Evolutionary conservation across 306 rosid genomes (phyloP), one percentile per base, ranked within the genome.

Genomic region (Cucurbita argyrosperma): DNA sequence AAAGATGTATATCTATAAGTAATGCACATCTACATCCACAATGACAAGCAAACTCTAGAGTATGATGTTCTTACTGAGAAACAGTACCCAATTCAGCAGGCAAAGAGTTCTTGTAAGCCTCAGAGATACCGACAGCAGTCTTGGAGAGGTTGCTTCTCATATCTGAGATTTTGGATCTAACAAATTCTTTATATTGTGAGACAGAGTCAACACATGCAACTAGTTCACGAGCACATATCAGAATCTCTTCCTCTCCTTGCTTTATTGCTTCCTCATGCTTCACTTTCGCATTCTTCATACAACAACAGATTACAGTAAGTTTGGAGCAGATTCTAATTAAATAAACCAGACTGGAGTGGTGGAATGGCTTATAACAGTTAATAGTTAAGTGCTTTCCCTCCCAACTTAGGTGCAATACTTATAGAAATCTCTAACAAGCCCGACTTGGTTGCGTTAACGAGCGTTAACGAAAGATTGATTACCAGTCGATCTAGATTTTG

Each of bases 231-330:
- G 87, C 88, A 58, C 75, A 74, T 66, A 40, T 63, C 68, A 88
- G 88, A 70, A 78, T 83, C 78, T 89, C 91, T 71, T 82, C 91
- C 73, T 94, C 96, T 65, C 78, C 77, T 73, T 85, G 85, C 78
- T 76, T 82, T 26, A 77, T 77, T 15, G 83, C 83, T 83, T 89
- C 95, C 82, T 85, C 83, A 83, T 87, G 86, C 80, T 83, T 87
- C 83, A 82, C 39, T 81, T 86, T 67, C 12, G 97, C 80, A 53
- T 83, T 77, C 98, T 90, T 39, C 77, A 76, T 77, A 76, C 80
- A 38, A 45, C 47, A 71, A 38, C 50, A 76, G 39, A 39, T 39
- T 2, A 26, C 0, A 26, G n/a, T 50, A 21, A 70, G 59, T 26
- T 12, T 13, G 70, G 51, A 64, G 30, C 7, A 18, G 51, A 64